These are phyloP conservation scores for Lipomyces spencermartinsiae DNA, from an alignment of 805 yeast genomes.

Conservation along the genomic window DNA sequence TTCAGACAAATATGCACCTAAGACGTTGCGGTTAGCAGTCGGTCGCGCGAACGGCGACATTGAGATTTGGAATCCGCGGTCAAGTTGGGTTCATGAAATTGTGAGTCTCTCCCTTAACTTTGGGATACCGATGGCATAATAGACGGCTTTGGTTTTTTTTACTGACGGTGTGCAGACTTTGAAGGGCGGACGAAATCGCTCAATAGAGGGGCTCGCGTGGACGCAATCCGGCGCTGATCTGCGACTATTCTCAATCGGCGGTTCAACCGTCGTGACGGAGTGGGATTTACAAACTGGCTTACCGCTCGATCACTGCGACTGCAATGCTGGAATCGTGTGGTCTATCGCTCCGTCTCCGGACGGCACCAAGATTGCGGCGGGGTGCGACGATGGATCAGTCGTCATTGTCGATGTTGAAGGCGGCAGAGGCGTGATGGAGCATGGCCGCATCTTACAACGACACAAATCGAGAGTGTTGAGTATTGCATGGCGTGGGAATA, in stretches of 20 bases:
- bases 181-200: slow-evolving; percentile 79
- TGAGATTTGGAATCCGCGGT: slow-evolving; percentile 91
- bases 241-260: slow-evolving; percentile 91
- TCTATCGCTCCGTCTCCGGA: slow-evolving; percentile 70
- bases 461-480: slow-evolving; percentile 77
- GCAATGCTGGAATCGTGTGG: slow-evolving; percentile 95
- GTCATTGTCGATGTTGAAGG: slow-evolving; percentile 84
- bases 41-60: slow-evolving; percentile 95
- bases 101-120: slow-evolving; percentile 9
- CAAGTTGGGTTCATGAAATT: slow-evolving; percentile 75
- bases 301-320: slow-evolving; percentile 78
- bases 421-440: slow-evolving; percentile 83
- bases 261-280: slow-evolving; percentile 87
- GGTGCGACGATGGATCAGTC: slow-evolving; percentile 94
- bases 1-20: slow-evolving; percentile 54
- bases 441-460: slow-evolving; percentile 75
- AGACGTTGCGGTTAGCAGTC: slow-evolving; percentile 77
- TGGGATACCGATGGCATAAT: slow-evolving; percentile 40
- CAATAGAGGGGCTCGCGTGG: slow-evolving; percentile 93
- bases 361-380: slow-evolving; percentile 75
- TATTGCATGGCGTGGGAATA: slow-evolving; percentile 74
- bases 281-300: slow-evolving; percentile 82
- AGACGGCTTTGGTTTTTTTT: background rate
- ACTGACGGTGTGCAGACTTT: slow-evolving; percentile 48
- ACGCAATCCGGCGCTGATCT: slow-evolving; percentile 53